Evolutionary conservation across 1,139 yeast genomes (phyloP), one percentile per base, ranked within the genome.

Genomic region (Lizanozyma gosingica): DNA sequence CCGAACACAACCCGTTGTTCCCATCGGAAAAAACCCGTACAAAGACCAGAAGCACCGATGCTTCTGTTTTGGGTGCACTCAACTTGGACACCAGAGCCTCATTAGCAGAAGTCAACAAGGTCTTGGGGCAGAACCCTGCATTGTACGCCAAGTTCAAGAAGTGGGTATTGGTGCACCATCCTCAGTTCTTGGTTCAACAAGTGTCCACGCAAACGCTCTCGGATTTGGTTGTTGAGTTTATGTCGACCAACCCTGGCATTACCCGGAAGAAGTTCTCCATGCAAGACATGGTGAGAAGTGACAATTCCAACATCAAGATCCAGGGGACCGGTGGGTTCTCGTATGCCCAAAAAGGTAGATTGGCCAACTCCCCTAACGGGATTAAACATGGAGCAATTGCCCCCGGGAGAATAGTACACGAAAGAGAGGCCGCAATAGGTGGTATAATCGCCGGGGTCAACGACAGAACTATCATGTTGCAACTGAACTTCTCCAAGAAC

Each of bases 341-440:
- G 2, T 87, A 86, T 54, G 72, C 71, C 39, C 73, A 83, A 49
- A 75, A 73, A 47, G 95, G 95, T 4, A 73, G 88, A 56, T 65
- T 86, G 38, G 57, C 70, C 46, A 84, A 82, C 60, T 73, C 88
- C 2, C 94, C 95, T 29, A 76, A 81, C 49, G 96, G 96, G 38
- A 63, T 81, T 34, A 65, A 72, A 41, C 68, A 76, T 43, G 76
- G 77, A 33, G 66, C 67, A 42, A 67, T 81, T 33, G 80, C 78
- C 14, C 83, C 84, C 14, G 95, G 94, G 45, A 79, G 96, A 65
- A 63, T 76, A 37, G 65, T 83, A 35, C 71, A 67, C 39, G 62
- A 65, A 37, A 66, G 73, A 44, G 71, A 69, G 40, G 81, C 80
- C 22, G 90, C 86, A 6, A 68, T 83, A 48, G 94, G 84, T 53